Conservation (phyloP, 169 alveolate genomes). For the Cryptosporidium sp. region DNA sequence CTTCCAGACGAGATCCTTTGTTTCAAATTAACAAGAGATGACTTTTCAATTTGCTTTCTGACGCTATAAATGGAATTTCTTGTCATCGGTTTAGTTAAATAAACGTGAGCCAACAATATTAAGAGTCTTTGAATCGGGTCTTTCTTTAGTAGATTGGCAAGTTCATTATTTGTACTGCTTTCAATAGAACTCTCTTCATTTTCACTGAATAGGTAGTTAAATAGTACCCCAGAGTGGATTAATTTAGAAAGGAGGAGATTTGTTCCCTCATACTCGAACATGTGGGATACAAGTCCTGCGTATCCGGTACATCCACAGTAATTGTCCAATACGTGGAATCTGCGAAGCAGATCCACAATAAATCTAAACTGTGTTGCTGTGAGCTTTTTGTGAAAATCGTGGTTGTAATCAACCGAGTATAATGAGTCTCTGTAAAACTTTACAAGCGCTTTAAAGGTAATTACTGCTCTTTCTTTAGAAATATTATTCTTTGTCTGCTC, state of each 20-base stretch:
- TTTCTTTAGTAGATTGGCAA: slow-evolving; percentile 13
- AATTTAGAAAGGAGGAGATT: slow-evolving; percentile 40
- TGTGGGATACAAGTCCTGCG: slow-evolving; percentile 63
- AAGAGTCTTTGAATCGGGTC: slow-evolving; percentile 59
- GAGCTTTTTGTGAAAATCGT: slow-evolving; percentile 60
- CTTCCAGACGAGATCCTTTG: slow-evolving; percentile 42
- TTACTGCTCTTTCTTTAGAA: slow-evolving; percentile 56
- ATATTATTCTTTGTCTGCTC: slow-evolving; percentile 42
- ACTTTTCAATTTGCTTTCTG: slow-evolving; percentile 31
- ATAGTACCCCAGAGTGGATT: slow-evolving; percentile 59
- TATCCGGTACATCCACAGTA: slow-evolving; percentile 68
- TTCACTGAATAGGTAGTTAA: slow-evolving; percentile 30
- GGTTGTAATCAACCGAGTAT: slow-evolving; percentile 58
- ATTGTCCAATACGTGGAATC: slow-evolving; percentile 64
- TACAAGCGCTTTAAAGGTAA: slow-evolving; percentile 60
- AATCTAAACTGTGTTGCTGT: slow-evolving; percentile 71
- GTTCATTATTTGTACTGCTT: neutral
- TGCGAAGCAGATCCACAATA: slow-evolving; percentile 32
- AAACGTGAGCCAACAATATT: slow-evolving; percentile 42
- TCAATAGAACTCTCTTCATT: neutral
- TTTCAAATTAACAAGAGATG: slow-evolving; percentile 29
- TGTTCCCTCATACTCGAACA: slow-evolving; percentile 72
- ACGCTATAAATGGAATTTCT: slow-evolving; percentile 45
- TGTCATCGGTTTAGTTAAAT: slow-evolving; percentile 57
- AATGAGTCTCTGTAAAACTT: slow-evolving; percentile 64